These are phyloP conservation scores for Raphidocelis subcapitata DNA, from an alignment of 139 green algal genomes.

Conservation along the genomic window DNA sequence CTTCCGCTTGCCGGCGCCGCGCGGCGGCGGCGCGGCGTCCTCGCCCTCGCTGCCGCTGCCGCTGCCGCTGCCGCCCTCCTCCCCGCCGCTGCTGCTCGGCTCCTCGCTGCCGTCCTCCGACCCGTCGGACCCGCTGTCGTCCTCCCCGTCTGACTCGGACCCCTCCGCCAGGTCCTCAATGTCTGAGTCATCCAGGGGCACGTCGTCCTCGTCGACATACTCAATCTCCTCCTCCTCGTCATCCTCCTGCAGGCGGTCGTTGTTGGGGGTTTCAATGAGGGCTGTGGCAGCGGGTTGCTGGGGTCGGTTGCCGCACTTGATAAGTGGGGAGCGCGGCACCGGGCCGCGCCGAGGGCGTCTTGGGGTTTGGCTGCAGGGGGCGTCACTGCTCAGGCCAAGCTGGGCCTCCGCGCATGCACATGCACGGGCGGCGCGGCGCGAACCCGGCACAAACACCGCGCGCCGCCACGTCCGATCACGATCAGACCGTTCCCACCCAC, in stretches of 20 bases:
- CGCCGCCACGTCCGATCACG: not conserved
- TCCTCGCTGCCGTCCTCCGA: constrained; percentile 19
- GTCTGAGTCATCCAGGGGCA: constrained; percentile 46
- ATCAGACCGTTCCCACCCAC: not conserved
- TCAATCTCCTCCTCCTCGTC: constrained; percentile 44
- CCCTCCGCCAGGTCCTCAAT: constrained; percentile 78
- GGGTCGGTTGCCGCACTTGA: not conserved
- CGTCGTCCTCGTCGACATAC: constrained; percentile 54
- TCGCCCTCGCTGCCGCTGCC: not conserved
- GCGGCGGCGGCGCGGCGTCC: not conserved
- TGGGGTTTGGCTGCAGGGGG: not conserved
- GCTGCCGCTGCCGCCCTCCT: constrained; percentile 10
- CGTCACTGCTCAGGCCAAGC: not conserved
- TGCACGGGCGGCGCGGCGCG: too few species aligned
- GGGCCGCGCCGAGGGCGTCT: too few species aligned
- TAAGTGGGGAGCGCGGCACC: too few species aligned
- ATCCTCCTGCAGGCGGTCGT: constrained; percentile 19
- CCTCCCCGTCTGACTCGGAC: constrained; percentile 38
- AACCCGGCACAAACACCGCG: not conserved
- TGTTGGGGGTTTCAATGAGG: not conserved
- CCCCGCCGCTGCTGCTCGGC: constrained; percentile 3
- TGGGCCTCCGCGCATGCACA: not conserved
- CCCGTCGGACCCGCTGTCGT: constrained; percentile 35
- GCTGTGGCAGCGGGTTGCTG: not conserved
- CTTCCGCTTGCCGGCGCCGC: constrained; percentile 12